Conservation (phyloP, 225 moss, liverwort and hornwort species). For the Sphagnum tenellum region DNA sequence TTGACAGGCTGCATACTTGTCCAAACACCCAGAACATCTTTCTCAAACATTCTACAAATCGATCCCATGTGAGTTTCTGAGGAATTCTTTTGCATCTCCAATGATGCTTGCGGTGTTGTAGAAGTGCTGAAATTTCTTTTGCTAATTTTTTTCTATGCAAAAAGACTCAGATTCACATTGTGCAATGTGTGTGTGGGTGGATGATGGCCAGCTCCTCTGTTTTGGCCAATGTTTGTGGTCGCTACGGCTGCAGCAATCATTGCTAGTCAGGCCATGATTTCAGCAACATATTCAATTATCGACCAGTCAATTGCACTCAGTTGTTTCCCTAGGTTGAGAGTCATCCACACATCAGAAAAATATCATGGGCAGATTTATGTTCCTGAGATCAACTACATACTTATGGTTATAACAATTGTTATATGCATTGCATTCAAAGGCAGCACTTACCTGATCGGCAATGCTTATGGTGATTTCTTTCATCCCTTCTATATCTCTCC, state of each 20-base stretch:
- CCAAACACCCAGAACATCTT: conserved; percentile 36
- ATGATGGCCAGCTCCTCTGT: conserved; percentile 38
- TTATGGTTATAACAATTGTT: conserved; percentile 60
- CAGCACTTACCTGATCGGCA: conserved; percentile 61
- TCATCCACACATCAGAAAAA: conserved; percentile 66
- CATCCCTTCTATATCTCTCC: neutral
- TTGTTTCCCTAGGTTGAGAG: conserved; percentile 74
- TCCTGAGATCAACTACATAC: conserved; percentile 70
- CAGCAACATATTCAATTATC: conserved; percentile 75
- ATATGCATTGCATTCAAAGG: conserved; percentile 47
- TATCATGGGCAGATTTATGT: conserved; percentile 80
- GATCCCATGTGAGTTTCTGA: conserved; percentile 30
- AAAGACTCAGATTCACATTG: neutral
- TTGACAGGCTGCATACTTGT: conserved; percentile 49
- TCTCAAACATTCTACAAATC: conserved; percentile 73
- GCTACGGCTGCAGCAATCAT: conserved; percentile 83
- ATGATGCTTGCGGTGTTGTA: too few species aligned
- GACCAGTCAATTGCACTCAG: conserved; percentile 76
- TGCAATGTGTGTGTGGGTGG: neutral
- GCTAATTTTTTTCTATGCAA: neutral
- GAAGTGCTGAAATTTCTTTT: neutral
- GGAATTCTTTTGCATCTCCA: neutral
- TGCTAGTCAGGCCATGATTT: conserved; percentile 97
- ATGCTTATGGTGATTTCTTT: conserved; percentile 58
- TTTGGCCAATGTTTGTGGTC: conserved; percentile 88